Evolutionary conservation across 345 rosid genomes (phyloP).

Genomic region (Populus alba): DNA sequence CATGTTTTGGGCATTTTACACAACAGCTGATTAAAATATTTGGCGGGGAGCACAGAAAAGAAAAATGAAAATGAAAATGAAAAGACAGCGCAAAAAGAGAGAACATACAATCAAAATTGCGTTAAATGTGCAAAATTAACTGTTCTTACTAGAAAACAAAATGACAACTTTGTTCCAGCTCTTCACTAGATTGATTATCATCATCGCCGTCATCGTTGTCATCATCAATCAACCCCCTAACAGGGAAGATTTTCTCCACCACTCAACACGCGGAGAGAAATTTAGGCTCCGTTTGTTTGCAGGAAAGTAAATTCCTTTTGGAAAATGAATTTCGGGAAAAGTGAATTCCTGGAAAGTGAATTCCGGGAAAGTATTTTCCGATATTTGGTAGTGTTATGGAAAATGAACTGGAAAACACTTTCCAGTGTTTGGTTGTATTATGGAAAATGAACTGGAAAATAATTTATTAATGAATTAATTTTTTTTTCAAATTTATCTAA

Average conservation of each 20-base stretch:
- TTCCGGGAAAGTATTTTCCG: no score
- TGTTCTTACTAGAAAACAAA: background rate
- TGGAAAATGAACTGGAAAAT: no score
- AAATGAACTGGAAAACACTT: no score
- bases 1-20: no score
- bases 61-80: background rate
- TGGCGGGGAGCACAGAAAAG: background rate
- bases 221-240: background rate
- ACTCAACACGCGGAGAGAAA: slow-evolving; percentile 4
- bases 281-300: no score
- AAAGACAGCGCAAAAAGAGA: background rate
- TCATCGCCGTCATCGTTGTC: background rate
- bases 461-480: no score
- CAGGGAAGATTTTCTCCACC: background rate
- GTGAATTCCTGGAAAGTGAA: no score
- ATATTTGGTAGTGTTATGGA: no score
- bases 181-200: background rate
- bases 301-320: no score
- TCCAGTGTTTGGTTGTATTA: no score
- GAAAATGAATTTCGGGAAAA: no score
- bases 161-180: background rate
- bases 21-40: background rate
- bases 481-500: no score
- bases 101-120: background rate
- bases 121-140: background rate